Conservation (phyloP, 2,329 filamentous ascomycete genomes). For the Teratosphaeria gauchensis region DNA sequence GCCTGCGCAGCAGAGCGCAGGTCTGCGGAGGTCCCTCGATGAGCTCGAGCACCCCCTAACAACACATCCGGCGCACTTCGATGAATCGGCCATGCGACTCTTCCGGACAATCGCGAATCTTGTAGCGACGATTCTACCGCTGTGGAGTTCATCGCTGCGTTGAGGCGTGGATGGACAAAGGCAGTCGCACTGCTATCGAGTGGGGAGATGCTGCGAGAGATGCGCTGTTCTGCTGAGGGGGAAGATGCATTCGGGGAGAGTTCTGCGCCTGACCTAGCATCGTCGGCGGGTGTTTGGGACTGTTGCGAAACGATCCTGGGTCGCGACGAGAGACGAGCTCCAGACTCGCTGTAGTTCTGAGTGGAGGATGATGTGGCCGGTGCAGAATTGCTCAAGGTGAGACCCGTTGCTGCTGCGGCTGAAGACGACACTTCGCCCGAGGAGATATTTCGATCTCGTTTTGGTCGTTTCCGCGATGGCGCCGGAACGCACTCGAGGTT, state of each 20-base stretch:
- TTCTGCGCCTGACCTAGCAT: neutral
- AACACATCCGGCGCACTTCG: neutral
- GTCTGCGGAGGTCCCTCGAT: neutral
- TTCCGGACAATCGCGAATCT: neutral
- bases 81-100: neutral
- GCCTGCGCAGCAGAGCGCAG: neutral
- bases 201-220: neutral
- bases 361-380: neutral
- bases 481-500: constrained; percentile 16
- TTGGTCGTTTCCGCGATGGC: constrained; percentile 13
- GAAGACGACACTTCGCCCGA: neutral
- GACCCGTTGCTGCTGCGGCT: neutral
- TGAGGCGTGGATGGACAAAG: neutral
- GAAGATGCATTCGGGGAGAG: neutral
- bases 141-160: neutral
- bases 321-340: neutral
- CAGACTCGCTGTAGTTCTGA: neutral
- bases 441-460: constrained; percentile 3
- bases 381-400: neutral
- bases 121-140: neutral
- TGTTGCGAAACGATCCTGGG: neutral
- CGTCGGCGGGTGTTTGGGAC: neutral
- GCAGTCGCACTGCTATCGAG: neutral
- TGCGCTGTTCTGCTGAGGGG: neutral
- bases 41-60: neutral